These are phyloP conservation scores for Kregervanrija fluxuum DNA, from an alignment of 805 yeast genomes.

Conservation along the genomic window DNA sequence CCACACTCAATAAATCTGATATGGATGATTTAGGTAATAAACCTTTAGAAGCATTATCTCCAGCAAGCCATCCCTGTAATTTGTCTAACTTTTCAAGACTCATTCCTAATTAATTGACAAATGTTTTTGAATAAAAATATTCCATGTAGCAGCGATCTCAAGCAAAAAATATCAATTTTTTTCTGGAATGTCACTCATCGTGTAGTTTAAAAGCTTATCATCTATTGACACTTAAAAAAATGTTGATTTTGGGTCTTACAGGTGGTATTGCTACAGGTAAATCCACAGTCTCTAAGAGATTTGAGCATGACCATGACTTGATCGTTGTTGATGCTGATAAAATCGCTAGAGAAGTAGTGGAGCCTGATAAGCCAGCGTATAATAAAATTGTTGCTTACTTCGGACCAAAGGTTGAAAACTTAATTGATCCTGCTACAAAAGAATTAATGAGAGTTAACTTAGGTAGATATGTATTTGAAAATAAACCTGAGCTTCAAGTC, in stretches of 20 bases:
- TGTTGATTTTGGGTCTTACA: conserved; percentile 92
- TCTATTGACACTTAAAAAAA: conserved; percentile 21
- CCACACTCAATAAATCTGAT: conserved; percentile 34
- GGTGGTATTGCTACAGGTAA: conserved; percentile 99
- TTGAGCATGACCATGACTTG: conserved; percentile 43
- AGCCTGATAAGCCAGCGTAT: conserved; percentile 72
- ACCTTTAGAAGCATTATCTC: no score
- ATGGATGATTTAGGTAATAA: conserved; percentile 16
- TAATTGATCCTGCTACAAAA: conserved; percentile 37
- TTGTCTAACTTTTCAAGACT: no score
- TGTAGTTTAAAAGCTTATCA: not conserved
- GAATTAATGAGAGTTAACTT: conserved; percentile 63
- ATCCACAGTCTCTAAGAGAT: conserved; percentile 69
- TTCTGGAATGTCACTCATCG: no score
- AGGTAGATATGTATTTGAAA: conserved; percentile 68
- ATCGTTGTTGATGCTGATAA: conserved; percentile 83
- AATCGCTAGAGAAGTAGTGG: conserved; percentile 80
- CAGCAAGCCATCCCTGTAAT: no score
- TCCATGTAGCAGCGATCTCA: not conserved
- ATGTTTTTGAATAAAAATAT: conserved; percentile 1
- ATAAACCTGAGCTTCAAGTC: conserved; percentile 44
- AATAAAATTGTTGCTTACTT: conserved; percentile 57
- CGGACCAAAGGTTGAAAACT: conserved; percentile 33
- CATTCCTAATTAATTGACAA: no score
- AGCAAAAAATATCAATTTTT: not conserved